Evolutionary conservation across 163 green algal genomes (phyloP).

Genomic region (Volvox carteri): DNA sequence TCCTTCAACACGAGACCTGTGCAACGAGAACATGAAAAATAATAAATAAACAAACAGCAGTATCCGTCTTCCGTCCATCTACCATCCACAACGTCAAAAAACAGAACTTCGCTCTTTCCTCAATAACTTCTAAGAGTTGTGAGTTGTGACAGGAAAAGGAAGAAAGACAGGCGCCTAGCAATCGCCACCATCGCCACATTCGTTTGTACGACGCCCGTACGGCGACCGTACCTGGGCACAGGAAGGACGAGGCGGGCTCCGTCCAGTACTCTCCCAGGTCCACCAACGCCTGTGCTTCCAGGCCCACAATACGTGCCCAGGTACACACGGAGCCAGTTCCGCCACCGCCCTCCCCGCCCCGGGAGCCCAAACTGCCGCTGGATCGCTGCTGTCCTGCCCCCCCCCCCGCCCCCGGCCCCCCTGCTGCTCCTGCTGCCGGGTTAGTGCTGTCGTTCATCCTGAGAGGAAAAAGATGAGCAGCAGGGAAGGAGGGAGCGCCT

Average conservation of each 20-base stretch:
- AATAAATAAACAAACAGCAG: no score
- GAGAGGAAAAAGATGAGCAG: background rate
- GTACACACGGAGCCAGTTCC: slow-evolving; percentile 43
- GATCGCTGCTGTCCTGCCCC: background rate
- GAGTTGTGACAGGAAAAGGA: no score
- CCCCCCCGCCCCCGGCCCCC: background rate
- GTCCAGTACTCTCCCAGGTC: slow-evolving; percentile 75
- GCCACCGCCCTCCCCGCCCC: background rate
- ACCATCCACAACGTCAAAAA: no score
- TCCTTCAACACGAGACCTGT: slow-evolving; percentile 76
- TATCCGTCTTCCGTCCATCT: no score
- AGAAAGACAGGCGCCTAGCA: no score
- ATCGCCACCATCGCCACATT: no score
- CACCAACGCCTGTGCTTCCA: slow-evolving; percentile 57
- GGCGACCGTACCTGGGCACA: slow-evolving; percentile 51
- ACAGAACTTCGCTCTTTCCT: no score
- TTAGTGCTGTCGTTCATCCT: slow-evolving; percentile 24
- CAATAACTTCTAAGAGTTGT: no score
- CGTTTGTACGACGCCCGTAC: background rate
- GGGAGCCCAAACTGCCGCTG: no score
- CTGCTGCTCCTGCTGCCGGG: background rate
- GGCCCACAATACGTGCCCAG: slow-evolving; percentile 64
- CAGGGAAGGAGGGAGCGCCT: background rate
- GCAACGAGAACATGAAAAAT: no score
- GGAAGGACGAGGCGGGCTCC: slow-evolving; percentile 74